Evolutionary conservation across 768 basidiomycete genomes (phyloP).

Genomic region (Lactarius psammicola): DNA sequence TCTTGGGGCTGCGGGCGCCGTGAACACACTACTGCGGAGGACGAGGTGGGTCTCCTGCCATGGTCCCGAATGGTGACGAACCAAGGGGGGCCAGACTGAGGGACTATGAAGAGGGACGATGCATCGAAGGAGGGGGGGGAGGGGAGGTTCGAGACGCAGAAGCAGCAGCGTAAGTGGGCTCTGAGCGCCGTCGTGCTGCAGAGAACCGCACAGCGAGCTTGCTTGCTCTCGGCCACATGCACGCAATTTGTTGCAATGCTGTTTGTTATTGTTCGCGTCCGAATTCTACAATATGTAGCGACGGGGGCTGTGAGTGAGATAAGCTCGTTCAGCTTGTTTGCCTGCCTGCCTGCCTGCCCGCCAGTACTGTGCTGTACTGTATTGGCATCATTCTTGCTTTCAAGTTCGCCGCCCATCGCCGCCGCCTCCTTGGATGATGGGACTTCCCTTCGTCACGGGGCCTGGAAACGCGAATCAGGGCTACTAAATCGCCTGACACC

Average conservation of each 20-base stretch:
- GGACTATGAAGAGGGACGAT: neutral
- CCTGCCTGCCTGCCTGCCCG: neutral
- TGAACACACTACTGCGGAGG: neutral
- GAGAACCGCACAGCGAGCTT: neutral
- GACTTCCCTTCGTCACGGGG: neutral
- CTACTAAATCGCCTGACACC: neutral
- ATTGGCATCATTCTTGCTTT: neutral
- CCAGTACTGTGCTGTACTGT: too few species aligned
- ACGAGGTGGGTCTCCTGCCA: conserved; percentile 5
- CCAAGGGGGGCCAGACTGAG: neutral
- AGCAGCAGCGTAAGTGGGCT: neutral
- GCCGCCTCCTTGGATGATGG: neutral
- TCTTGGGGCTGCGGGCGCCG: neutral
- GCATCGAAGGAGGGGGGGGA: neutral
- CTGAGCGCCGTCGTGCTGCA: neutral
- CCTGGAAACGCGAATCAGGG: conserved; percentile 6
- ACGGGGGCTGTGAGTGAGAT: neutral
- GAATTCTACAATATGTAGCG: neutral
- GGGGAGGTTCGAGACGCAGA: neutral
- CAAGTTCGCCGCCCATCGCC: neutral
- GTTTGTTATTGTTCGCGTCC: neutral
- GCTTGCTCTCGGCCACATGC: neutral
- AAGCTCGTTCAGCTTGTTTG: neutral
- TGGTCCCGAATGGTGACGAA: neutral
- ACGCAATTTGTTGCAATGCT: neutral